These are phyloP conservation scores for Ascochyta pisi DNA, from an alignment of 2,329 filamentous ascomycete genomes.

Conservation along the genomic window DNA sequence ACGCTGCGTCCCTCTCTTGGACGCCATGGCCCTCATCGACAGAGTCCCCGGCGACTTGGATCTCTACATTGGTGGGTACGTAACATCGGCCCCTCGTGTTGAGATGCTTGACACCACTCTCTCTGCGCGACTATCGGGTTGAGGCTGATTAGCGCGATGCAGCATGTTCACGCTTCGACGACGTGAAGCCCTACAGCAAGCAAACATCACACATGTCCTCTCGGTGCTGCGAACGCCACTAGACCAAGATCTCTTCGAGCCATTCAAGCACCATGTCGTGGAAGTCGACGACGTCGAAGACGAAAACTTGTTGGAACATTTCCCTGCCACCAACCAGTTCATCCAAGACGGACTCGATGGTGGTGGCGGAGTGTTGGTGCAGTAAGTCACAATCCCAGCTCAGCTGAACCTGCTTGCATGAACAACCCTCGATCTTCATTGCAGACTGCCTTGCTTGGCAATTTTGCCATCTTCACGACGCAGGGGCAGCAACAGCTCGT, in stretches of 20 bases:
- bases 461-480: slow-evolving; percentile 42
- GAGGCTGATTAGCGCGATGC: slow-evolving; percentile 38
- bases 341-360: slow-evolving; percentile 76
- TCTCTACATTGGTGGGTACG: slow-evolving; percentile 81
- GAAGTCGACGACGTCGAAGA: slow-evolving; percentile 92
- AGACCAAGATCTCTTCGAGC: slow-evolving; percentile 63
- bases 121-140: slow-evolving; percentile 19
- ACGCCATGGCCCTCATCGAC: slow-evolving; percentile 66
- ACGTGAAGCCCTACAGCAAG: slow-evolving; percentile 71
- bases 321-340: slow-evolving; percentile 79
- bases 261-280: slow-evolving; percentile 76
- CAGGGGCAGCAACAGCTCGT: slow-evolving; percentile 19
- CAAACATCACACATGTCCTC: slow-evolving; percentile 88
- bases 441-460: slow-evolving; percentile 39
- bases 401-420: slow-evolving; percentile 44
- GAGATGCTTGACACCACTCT: slow-evolving; percentile 21
- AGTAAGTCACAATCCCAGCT: slow-evolving; percentile 66
- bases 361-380: slow-evolving; percentile 69
- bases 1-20: slow-evolving; percentile 8
- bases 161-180: slow-evolving; percentile 82
- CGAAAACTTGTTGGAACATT: slow-evolving; percentile 82
- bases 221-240: slow-evolving; percentile 74
- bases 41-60: slow-evolving; percentile 72
- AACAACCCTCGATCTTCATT: slow-evolving; percentile 39
- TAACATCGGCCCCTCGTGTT: slow-evolving; percentile 30